Conservation (phyloP, 345 rosid genomes). For the Brassica rapa region DNA sequence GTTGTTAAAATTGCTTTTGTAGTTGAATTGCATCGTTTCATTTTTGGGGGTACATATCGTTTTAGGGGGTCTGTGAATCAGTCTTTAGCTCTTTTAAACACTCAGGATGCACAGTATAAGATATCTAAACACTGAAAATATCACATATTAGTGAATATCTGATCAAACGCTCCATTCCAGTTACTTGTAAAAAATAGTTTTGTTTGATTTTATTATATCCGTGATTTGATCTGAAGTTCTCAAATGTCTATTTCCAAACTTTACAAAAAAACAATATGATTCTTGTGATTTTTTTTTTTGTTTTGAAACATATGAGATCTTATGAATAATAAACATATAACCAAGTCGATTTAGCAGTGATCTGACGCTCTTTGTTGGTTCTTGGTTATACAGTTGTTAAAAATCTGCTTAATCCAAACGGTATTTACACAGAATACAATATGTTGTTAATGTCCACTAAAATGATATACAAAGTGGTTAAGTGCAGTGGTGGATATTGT, state of each 20-base stretch:
- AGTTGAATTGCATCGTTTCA: neutral
- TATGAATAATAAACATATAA: neutral
- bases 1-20: neutral
- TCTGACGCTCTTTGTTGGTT: neutral
- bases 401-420: neutral
- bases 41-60: neutral
- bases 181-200: neutral
- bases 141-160: neutral
- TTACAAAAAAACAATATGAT: neutral
- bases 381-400: neutral
- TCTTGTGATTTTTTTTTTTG: neutral
- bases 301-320: no score
- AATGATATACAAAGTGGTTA: neutral
- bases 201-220: neutral
- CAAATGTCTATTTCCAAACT: neutral
- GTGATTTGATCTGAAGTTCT: neutral
- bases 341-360: neutral
- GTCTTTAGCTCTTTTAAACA: neutral
- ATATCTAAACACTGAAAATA: neutral
- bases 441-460: neutral
- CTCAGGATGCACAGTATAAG: neutral
- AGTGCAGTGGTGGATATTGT: no score
- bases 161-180: neutral
- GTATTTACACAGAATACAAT: neutral
- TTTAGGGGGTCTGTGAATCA: neutral